Conservation (phyloP, 768 basidiomycete genomes). For the Crucibulum laeve region DNA sequence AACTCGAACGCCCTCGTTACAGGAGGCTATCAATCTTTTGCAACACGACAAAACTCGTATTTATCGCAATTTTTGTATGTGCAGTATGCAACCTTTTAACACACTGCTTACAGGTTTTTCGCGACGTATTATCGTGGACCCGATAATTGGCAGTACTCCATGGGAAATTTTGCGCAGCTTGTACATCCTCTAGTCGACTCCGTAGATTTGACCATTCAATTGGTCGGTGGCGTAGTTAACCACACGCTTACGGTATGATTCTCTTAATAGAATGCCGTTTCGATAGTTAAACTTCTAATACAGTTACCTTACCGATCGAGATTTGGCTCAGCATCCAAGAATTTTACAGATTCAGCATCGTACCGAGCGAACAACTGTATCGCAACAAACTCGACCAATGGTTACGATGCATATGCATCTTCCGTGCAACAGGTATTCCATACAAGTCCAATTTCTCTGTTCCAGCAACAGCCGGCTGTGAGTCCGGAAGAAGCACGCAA, state of each 20-base stretch:
- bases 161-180: constrained; percentile 55
- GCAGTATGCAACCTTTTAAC: background rate
- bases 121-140: constrained; percentile 35
- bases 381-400: constrained; percentile 45
- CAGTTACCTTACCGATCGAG: constrained; percentile 59
- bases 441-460: constrained; percentile 22
- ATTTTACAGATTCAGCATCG: constrained; percentile 45
- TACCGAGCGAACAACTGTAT: constrained; percentile 51
- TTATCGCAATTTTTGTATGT: constrained; percentile 7
- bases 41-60: constrained; percentile 45
- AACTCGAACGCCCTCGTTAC: constrained; percentile 46
- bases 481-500: constrained; percentile 23
- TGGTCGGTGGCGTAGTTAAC: constrained; percentile 27
- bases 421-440: background rate
- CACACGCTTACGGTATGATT: constrained; percentile 41
- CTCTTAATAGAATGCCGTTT: background rate
- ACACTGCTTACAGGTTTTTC: constrained; percentile 34
- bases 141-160: constrained; percentile 34
- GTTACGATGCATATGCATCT: constrained; percentile 29
- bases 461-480: constrained; percentile 35
- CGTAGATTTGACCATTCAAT: constrained; percentile 43
- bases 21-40: constrained; percentile 49
- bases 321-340: constrained; percentile 35
- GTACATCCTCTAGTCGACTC: constrained; percentile 47
- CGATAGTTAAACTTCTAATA: background rate